Percentiles rank a stretch among this genome's conserved stretches.
Conservation (phyloP, 2,329 filamentous ascomycete species). For the Orbilia oligospora region DNA sequence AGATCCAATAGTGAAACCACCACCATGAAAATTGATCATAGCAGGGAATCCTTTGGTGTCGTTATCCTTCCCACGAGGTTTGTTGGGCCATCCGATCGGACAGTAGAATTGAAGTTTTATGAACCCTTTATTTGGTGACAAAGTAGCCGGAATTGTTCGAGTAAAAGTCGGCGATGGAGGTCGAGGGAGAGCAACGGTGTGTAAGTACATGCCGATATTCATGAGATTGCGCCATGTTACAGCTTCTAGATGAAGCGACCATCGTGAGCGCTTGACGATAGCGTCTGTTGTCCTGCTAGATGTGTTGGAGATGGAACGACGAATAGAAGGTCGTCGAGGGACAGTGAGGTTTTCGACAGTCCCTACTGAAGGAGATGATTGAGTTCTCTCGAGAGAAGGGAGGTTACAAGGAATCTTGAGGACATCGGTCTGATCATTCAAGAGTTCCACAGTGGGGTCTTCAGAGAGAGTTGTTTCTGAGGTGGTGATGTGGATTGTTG, state of each 20-base stretch:
- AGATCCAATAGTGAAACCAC: constrained; percentile 76
- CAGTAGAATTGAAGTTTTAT: constrained; percentile 76
- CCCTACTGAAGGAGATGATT: constrained; percentile 35
- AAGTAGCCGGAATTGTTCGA: constrained; percentile 71
- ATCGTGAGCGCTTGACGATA: constrained; percentile 68
- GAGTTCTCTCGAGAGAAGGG: constrained; percentile 24
- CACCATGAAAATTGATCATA: constrained; percentile 78
- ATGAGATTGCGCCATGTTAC: constrained; percentile 78
- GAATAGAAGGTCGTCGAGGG: constrained; percentile 51
- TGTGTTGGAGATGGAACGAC: constrained; percentile 56
- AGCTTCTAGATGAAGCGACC: constrained; percentile 76
- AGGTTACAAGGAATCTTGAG: constrained; percentile 30
- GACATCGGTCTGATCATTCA: constrained; percentile 31
- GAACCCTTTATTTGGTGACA: constrained; percentile 68
- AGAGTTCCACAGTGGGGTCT: constrained; percentile 9
- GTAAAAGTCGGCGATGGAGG: constrained; percentile 75
- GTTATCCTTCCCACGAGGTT: constrained; percentile 52
- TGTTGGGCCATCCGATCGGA: constrained; percentile 66
- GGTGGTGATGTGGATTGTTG: constrained; percentile 48
- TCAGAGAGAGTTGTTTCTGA: constrained; percentile 52
- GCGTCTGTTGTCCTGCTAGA: constrained; percentile 47
- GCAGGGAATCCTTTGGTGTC: constrained; percentile 68
- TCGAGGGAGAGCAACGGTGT: constrained; percentile 74
- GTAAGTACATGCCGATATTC: constrained; percentile 78
- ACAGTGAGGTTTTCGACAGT: constrained; percentile 47